These are phyloP conservation scores for Coemansia umbellata DNA, from an alignment of 192 early-diverging fungal genomes.

Conservation along the genomic window DNA sequence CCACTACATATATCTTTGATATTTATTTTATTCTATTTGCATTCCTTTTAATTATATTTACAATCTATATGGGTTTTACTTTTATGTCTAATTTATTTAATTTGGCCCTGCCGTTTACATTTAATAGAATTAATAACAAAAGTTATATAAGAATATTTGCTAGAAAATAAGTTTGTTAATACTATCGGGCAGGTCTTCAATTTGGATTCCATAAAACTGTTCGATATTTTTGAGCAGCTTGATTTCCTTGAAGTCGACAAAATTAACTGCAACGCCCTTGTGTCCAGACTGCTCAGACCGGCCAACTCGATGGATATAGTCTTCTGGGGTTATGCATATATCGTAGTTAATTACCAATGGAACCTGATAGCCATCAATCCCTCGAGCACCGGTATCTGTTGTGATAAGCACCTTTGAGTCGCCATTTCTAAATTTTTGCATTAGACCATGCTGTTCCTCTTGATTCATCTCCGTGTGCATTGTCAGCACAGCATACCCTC, in stretches of 20 bases:
- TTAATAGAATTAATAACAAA: neutral
- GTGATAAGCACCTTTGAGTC: slow-evolving; percentile 93
- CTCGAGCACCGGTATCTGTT: slow-evolving; percentile 97
- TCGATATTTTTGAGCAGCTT: slow-evolving; percentile 94
- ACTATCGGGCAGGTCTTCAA: slow-evolving; percentile 51
- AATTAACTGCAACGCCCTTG: slow-evolving; percentile 99
- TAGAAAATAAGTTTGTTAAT: slow-evolving; percentile 29
- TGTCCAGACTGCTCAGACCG: slow-evolving; percentile 95
- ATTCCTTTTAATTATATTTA: too few species aligned
- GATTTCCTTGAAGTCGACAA: slow-evolving; percentile 91
- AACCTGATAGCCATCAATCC: slow-evolving; percentile 99
- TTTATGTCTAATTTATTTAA: too few species aligned
- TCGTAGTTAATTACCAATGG: slow-evolving; percentile 99
- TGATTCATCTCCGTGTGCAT: slow-evolving; percentile 99
- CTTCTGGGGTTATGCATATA: slow-evolving; percentile 91
- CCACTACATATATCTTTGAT: too few species aligned
- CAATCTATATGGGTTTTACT: too few species aligned
- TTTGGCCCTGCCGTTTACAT: too few species aligned
- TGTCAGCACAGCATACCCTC: slow-evolving; percentile 93
- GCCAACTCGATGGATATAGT: slow-evolving; percentile 98
- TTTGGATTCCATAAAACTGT: slow-evolving; percentile 78
- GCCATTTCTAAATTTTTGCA: slow-evolving; percentile 95
- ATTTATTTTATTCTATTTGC: too few species aligned
- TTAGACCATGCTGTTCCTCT: slow-evolving; percentile 94
- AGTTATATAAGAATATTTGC: too few species aligned